phyloP scores from a whole-genome alignment of 495 filamentous ascomycete genomes.

The Penicillium alfredii region DNA sequence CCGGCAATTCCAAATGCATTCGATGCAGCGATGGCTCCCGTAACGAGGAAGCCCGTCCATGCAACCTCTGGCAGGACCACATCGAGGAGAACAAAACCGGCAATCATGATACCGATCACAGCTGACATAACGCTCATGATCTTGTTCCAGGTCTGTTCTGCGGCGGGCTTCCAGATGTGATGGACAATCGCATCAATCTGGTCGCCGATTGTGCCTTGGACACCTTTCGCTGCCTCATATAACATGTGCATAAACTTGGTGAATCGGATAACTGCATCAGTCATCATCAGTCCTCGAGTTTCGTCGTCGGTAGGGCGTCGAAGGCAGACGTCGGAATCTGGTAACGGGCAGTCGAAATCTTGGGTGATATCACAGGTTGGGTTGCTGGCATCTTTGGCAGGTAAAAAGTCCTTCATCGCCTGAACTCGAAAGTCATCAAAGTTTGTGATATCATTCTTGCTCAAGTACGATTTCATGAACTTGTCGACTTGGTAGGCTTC shows the following conservation, averaged over 20 bases:
- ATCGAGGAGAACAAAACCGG: background rate
- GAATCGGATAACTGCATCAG: background rate
- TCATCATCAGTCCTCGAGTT: background rate
- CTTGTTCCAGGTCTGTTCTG: background rate
- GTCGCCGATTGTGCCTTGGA: background rate
- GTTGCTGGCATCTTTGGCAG: background rate
- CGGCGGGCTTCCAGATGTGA: background rate
- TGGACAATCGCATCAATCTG: background rate
- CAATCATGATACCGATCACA: background rate
- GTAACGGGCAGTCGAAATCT: background rate
- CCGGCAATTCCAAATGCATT: background rate
- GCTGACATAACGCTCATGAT: background rate
- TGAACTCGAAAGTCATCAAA: background rate
- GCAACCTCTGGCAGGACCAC: background rate
- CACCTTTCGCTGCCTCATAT: background rate
- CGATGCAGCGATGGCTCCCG: background rate
- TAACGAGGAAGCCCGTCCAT: background rate
- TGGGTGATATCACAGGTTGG: background rate
- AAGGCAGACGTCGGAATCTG: background rate
- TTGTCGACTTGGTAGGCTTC: background rate
- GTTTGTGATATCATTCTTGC: background rate
- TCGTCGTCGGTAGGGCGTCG: background rate
- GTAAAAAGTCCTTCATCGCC: background rate
- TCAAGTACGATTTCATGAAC: background rate
- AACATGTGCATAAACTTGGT: background rate